phyloP scores from a whole-genome alignment of 1,139 yeast genomes.

The Hyphopichia burtonii region DNA sequence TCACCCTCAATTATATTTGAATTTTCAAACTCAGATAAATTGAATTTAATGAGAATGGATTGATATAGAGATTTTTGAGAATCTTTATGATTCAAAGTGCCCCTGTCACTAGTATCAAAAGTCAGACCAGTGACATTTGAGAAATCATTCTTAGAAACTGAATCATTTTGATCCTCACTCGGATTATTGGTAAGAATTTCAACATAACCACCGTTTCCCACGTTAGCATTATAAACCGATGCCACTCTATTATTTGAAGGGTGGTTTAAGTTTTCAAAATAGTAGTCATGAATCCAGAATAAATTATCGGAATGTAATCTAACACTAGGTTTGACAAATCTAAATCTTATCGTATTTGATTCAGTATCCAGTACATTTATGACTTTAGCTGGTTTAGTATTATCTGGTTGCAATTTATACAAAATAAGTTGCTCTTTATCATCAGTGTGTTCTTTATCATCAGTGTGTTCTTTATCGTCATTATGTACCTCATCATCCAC shows the following conservation, averaged over 20 bases:
- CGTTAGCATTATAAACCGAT: slow-evolving; percentile 9
- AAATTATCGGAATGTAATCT: slow-evolving; percentile 3
- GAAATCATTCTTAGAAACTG: background rate
- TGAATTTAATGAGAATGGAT: slow-evolving; percentile 1
- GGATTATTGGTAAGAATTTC: slow-evolving; percentile 7
- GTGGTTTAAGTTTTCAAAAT: background rate
- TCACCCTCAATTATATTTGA: background rate
- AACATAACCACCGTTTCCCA: slow-evolving; percentile 17
- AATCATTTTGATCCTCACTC: background rate
- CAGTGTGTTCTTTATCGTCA: background rate
- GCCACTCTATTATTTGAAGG: slow-evolving; percentile 1
- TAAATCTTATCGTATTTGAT: background rate
- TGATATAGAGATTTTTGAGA: slow-evolving; percentile 3
- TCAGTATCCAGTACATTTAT: background rate
- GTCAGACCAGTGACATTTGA: background rate
- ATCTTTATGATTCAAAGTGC: background rate
- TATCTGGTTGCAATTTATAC: background rate
- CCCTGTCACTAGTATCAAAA: background rate
- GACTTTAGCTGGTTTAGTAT: background rate
- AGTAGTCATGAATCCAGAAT: slow-evolving; percentile 4
- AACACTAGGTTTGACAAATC: slow-evolving; percentile 2
- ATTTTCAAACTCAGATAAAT: background rate
- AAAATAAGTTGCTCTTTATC: background rate
- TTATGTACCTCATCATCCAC: too few species aligned
- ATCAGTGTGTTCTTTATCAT: background rate